Evolutionary conservation across 441 rosid genomes (phyloP), one percentile per base, ranked within the genome.

Genomic region (Geranium incanum): DNA sequence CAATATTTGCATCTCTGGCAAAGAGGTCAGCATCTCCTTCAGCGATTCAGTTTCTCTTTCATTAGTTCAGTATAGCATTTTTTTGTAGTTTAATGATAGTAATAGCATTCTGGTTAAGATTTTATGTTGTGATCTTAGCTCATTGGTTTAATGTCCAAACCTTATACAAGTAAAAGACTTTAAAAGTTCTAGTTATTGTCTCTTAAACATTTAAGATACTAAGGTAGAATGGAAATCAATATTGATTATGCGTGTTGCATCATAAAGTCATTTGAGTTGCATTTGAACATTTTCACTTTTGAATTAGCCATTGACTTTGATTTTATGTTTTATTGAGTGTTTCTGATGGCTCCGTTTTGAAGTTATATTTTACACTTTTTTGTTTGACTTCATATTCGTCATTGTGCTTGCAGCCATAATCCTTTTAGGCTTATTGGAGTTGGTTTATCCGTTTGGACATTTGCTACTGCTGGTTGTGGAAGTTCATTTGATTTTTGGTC

Each of bases 351-450:
- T 50, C 59, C 13, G 59, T 50, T 50, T 50, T 1, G 18, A 13
- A 50, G 59, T 50, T 50, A 50, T 50, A 55, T 4, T 55, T 50
- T 12, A n/a, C 6, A 28, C 39, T 48, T 15, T 69, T 11, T 62
- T 59, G 13, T 65, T 70, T 68, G 13, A 63, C 65, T 73, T 59
- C 73, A 79, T 15, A 39, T 72, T 19, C 36, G 28, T 72, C 13
- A 62, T 71, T 65, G 12, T 16, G 57, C 36, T 74, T 89, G 86
- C 97, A 94, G 99, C n/a, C 72, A 82, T 68, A 92, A 90, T 73
- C 99, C 97, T 41, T 95, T 95, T 82, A 87, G 97, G 83, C 96
- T 95, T 70, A 90, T 95, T 59, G 97, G 97, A 75, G 83, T 89
- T 71, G 99, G 99, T 62, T 84, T 92, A 70, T 84, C 96, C 0